A percentile compares a stretch with the other conserved stretches of the same genome.
Conservation (phyloP, 2,329 filamentous ascomycete genomes). For the Zasmidium cellare region DNA sequence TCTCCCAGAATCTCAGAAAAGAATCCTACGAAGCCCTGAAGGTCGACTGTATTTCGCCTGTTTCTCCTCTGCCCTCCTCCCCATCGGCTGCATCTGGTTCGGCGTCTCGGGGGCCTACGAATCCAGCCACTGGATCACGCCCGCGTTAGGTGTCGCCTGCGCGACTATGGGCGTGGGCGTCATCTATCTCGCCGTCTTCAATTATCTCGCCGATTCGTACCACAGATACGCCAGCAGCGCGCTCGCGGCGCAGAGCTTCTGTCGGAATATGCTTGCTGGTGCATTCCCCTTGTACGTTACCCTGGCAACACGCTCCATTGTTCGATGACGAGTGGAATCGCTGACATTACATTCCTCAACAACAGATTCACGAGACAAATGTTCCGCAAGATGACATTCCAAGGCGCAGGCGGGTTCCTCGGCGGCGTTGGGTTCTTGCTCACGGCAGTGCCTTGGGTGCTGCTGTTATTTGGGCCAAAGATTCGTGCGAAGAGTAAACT, state of each 20-base stretch:
- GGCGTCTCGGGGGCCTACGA: conserved; percentile 65
- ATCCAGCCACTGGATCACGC: conserved; percentile 69
- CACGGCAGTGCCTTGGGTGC: conserved; percentile 82
- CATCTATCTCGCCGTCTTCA: conserved; percentile 86
- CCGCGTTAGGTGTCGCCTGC: conserved; percentile 67
- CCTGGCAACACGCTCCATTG: background rate
- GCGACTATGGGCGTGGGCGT: conserved; percentile 84
- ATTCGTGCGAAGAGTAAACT: conserved; percentile 78
- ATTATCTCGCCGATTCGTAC: conserved; percentile 88
- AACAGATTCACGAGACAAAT: conserved; percentile 65
- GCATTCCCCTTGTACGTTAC: conserved; percentile 64
- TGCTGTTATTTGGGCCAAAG: conserved; percentile 73
- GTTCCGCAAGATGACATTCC: conserved; percentile 71
- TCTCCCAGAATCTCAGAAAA: conserved; percentile 33
- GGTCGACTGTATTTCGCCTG: conserved; percentile 81
- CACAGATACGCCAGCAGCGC: conserved; percentile 82
- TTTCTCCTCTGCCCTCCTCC: conserved; percentile 71
- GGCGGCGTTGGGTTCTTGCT: conserved; percentile 68
- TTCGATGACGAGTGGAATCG: no score
- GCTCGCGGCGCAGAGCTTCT: conserved; percentile 81
- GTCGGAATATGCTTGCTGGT: conserved; percentile 79
- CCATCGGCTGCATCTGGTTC: conserved; percentile 78
- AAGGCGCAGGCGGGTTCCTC: conserved; percentile 70
- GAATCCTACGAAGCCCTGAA: conserved; percentile 61
- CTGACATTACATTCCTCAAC: background rate